Evolutionary conservation across 2,329 filamentous ascomycete species (phyloP).

Genomic region (Cladophialophora immunda): DNA sequence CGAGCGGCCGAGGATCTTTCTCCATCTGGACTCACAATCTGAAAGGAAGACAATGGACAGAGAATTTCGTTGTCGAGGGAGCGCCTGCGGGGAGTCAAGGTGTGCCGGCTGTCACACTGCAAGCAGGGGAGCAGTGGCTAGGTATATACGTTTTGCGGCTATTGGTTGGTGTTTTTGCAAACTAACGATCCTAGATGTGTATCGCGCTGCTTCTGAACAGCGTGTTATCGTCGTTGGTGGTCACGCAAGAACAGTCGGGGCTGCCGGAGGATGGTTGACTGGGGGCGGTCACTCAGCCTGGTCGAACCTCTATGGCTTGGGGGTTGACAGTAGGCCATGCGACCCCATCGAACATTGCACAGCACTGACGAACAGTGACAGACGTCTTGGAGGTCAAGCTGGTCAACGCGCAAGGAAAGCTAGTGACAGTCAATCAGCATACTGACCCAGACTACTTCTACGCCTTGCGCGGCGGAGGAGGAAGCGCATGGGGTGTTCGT

Average conservation of each 20-base stretch:
- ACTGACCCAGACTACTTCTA: conserved; percentile 43
- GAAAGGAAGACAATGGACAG: conserved; percentile 43
- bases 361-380: conserved; percentile 15
- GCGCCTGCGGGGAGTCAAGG: conserved; percentile 35
- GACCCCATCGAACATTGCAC: neutral
- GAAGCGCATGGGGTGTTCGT: conserved; percentile 43
- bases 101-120: conserved; percentile 42
- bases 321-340: conserved; percentile 42
- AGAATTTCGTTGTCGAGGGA: conserved; percentile 37
- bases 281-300: conserved; percentile 44
- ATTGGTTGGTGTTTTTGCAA: neutral
- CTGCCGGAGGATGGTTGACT: conserved; percentile 44
- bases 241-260: conserved; percentile 42
- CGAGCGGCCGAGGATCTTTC: conserved; percentile 41
- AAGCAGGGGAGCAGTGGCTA: conserved; percentile 43
- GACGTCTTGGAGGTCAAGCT: conserved; percentile 41
- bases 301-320: conserved; percentile 42
- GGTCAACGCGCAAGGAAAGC: conserved; percentile 38
- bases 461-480: conserved; percentile 43
- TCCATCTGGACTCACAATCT: conserved; percentile 45
- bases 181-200: conserved; percentile 37
- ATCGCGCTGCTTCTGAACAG: conserved; percentile 39
- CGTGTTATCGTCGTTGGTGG: conserved; percentile 42
- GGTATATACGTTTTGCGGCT: conserved; percentile 25
- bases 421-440: conserved; percentile 40